These are phyloP conservation scores for Aspergillus sclerotiicarbonarius DNA, from an alignment of 495 filamentous ascomycete genomes.

Conservation along the genomic window DNA sequence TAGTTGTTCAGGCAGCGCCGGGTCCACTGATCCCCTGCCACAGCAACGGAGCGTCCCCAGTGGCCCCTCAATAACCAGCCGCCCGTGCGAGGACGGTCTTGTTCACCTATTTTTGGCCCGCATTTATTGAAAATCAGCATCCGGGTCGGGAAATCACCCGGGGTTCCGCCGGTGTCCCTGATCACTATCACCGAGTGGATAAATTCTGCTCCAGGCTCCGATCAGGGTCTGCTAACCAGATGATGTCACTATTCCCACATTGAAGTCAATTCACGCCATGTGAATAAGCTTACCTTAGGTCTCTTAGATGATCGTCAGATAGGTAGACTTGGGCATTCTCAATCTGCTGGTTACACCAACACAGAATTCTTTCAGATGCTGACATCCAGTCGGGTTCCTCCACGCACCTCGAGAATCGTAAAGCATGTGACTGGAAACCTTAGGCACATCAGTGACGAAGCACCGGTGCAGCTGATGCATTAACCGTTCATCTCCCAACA, in stretches of 20 bases:
- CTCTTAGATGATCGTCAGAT: neutral
- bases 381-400: neutral
- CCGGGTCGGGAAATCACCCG: neutral
- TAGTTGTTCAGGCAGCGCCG: constrained; percentile 18
- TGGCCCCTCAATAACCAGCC: constrained; percentile 20
- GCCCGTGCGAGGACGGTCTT: constrained; percentile 3
- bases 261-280: neutral
- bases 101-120: neutral
- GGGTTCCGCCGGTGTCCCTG: constrained; percentile 4
- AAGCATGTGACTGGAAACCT: constrained; percentile 15
- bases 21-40: constrained; percentile 39
- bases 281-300: neutral
- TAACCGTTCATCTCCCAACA: neutral
- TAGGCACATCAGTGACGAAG: neutral
- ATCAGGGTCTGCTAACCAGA: neutral
- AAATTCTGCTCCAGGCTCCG: constrained; percentile 2
- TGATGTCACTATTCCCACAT: neutral
- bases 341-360: neutral
- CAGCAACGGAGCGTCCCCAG: constrained; percentile 31
- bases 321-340: neutral
- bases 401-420: constrained; percentile 2
- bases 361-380: neutral
- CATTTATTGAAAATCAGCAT: neutral
- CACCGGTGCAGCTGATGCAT: too few relatives aligned
- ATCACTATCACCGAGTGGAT: neutral